These are phyloP conservation scores for Aspergillus felis DNA, from an alignment of 2,329 filamentous ascomycete species.

Conservation along the genomic window DNA sequence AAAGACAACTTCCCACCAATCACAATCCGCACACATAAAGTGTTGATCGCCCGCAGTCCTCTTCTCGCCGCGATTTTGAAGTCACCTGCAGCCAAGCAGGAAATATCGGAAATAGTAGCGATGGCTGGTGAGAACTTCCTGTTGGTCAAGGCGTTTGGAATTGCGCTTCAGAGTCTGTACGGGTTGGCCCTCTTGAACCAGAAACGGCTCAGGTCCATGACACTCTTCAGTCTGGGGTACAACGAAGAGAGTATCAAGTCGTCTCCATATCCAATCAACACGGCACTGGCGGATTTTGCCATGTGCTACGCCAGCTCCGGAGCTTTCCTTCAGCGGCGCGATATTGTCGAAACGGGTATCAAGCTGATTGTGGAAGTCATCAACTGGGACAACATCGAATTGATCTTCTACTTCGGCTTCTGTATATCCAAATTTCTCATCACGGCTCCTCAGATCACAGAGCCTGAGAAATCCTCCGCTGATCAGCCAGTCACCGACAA, in stretches of 20 bases:
- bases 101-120: slow-evolving; percentile 10
- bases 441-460: not conserved
- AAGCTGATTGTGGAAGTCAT: slow-evolving; percentile 20
- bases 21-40: slow-evolving; percentile 17
- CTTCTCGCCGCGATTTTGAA: slow-evolving; percentile 17
- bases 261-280: slow-evolving; percentile 12
- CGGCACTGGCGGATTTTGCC: slow-evolving; percentile 24
- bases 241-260: slow-evolving; percentile 1
- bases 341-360: slow-evolving; percentile 24
- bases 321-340: slow-evolving; percentile 24
- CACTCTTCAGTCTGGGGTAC: slow-evolving; percentile 13
- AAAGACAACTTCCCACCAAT: slow-evolving; percentile 14
- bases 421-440: slow-evolving; percentile 20
- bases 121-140: slow-evolving; percentile 19
- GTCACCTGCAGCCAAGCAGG: not conserved
- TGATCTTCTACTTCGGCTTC: slow-evolving; percentile 26
- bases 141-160: slow-evolving; percentile 21
- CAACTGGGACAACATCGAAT: slow-evolving; percentile 28
- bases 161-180: slow-evolving; percentile 26
- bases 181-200: slow-evolving; percentile 18
- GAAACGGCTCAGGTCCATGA: slow-evolving; percentile 11
- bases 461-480: not conserved
- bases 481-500: not conserved
- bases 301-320: slow-evolving; percentile 30
- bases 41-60: slow-evolving; percentile 23